Evolutionary conservation across 2,329 filamentous ascomycete species (phyloP), one percentile per base, ranked within the genome.

Genomic region (Fusarium nodosum): DNA sequence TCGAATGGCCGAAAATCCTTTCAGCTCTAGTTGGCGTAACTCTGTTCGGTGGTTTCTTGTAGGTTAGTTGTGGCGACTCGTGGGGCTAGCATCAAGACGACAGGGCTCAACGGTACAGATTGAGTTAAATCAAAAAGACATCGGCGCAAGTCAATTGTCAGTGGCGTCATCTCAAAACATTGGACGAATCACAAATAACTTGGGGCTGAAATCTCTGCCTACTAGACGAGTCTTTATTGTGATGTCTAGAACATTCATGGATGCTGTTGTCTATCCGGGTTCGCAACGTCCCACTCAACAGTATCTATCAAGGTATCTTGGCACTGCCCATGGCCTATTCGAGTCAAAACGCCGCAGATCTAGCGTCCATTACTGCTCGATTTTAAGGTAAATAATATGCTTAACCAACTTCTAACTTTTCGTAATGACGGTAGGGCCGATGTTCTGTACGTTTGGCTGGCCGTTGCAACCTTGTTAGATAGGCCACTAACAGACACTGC

Each of bases 381-480:
- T 38, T 50, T 73, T 56, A 47, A 72, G 69, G 64, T 68, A 68
- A 74, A 59, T 56, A 71, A 72, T 74, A 74, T 74, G 72, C 72
- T 74, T 74, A 74, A 73, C 51, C 48, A 51, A 48, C 39, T 48
- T 45, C 22, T 28, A 22, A 48, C n/a, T 28, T 36, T 15, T 9
- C 10, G 16, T 9, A 47, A 31, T 54, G 42, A 51, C 38, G 55
- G 38, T 50, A 63, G 33, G 26, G 39, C 39, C 30, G 59, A 26
- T 28, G 41, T 33, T 46, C 30, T 53, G 7, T 26, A n/a, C 39
- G 13, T 15, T 57, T 41, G 46, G 11, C 34, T 20, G 13, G 13
- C 26, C 3, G n/a, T 20, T 52, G 39, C n/a, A 50, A 56, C 63
- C 56, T 58, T 55, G 36, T 46, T 67, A 36, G 48, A n/a, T 22